Percentiles rank a stretch among this genome's conserved stretches.
Conservation (phyloP, 495 filamentous ascomycete species). For the Aspergillus biplanus region DNA sequence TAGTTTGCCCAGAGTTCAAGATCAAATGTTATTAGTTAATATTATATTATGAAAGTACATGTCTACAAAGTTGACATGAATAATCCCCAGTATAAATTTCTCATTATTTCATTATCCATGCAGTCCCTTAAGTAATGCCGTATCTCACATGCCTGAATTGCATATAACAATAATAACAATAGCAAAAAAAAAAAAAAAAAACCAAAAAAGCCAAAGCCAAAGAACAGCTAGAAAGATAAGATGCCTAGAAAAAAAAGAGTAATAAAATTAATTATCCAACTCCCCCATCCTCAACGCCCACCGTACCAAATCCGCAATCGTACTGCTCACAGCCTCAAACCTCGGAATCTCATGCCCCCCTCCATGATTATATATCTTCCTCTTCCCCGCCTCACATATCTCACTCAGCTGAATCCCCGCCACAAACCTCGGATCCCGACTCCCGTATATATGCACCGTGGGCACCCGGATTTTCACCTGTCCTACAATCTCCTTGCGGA, state of each 20-base stretch:
- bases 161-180: too few relatives aligned
- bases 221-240: too few relatives aligned
- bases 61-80: too few relatives aligned
- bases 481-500: slow-evolving; percentile 42
- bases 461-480: slow-evolving; percentile 57
- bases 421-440: slow-evolving; percentile 59
- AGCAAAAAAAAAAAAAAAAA: too few relatives aligned
- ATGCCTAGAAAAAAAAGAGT: background rate
- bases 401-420: slow-evolving; percentile 58
- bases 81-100: too few relatives aligned
- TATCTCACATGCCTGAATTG: too few relatives aligned
- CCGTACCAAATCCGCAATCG: slow-evolving; percentile 44
- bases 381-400: slow-evolving; percentile 51
- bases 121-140: too few relatives aligned
- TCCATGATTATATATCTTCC: slow-evolving; percentile 55
- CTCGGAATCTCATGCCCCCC: slow-evolving; percentile 62
- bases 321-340: slow-evolving; percentile 33
- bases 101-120: too few relatives aligned
- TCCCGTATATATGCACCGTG: slow-evolving; percentile 64
- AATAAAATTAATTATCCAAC: background rate
- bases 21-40: too few relatives aligned
- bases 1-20: too few relatives aligned
- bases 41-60: too few relatives aligned
- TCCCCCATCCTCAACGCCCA: slow-evolving; percentile 34
- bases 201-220: too few relatives aligned